A percentile compares a stretch with the other conserved stretches of the same genome.
phyloP scores from a whole-genome alignment of 1,284 basidiomycete species.

The Cutaneotrichosporon daszewskae region DNA sequence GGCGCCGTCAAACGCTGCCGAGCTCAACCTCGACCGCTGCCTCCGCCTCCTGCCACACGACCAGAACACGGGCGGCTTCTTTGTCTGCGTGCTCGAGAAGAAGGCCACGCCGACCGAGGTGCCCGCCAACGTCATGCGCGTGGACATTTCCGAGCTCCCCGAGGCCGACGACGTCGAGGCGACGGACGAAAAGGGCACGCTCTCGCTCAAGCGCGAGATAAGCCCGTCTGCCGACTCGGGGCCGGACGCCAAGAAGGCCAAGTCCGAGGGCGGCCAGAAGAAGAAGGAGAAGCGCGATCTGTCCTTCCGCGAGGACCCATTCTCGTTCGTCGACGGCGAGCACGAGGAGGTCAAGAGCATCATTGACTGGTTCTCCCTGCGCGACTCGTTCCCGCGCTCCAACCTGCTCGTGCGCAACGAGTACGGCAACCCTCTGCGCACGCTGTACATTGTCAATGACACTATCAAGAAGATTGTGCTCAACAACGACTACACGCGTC shows the following conservation, averaged over 20 bases:
- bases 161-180: slow-evolving; percentile 15
- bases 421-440: slow-evolving; percentile 66
- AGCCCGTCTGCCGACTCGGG: slow-evolving; percentile 20
- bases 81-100: slow-evolving; percentile 80
- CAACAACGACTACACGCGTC: slow-evolving; percentile 75
- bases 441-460: slow-evolving; percentile 84
- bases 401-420: slow-evolving; percentile 86
- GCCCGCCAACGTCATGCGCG: slow-evolving; percentile 4
- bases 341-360: slow-evolving; percentile 62
- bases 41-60: slow-evolving; percentile 88
- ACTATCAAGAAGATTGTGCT: slow-evolving; percentile 71
- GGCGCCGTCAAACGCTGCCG: slow-evolving; percentile 84
- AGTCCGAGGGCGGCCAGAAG: slow-evolving; percentile 12
- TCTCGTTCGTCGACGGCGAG: slow-evolving; percentile 66
- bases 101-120: slow-evolving; percentile 13
- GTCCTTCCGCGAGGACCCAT: slow-evolving; percentile 82
- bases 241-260: slow-evolving; percentile 21
- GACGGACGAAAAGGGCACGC: slow-evolving; percentile 21
- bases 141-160: slow-evolving; percentile 8
- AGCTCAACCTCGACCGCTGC: slow-evolving; percentile 98
- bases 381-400: slow-evolving; percentile 54
- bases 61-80: slow-evolving; percentile 97
- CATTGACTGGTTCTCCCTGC: slow-evolving; percentile 70
- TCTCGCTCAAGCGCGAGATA: slow-evolving; percentile 20
- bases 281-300: slow-evolving; percentile 49